A percentile compares a stretch with the other conserved stretches of the same genome.
phyloP scores from a whole-genome alignment of 192 early-diverging fungal species.

The Coemansia sp. region DNA sequence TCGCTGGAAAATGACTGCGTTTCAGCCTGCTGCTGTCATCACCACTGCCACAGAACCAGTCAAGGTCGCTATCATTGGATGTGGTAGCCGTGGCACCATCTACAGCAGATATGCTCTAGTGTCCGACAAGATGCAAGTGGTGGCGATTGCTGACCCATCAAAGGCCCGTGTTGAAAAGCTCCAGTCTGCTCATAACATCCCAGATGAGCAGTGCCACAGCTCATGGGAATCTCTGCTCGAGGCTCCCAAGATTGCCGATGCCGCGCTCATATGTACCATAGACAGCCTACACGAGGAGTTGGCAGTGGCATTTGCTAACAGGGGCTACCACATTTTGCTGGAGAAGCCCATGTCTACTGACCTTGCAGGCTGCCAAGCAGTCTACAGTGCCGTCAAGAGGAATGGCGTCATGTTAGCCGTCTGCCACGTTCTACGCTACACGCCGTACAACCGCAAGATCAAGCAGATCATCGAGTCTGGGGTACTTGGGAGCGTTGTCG shows the following conservation, averaged over 20 bases:
- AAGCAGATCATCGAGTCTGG: slow-evolving; percentile 58
- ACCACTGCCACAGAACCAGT: not conserved
- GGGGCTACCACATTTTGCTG: slow-evolving; percentile 61
- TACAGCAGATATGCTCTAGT: slow-evolving; percentile 17
- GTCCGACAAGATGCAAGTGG: slow-evolving; percentile 38
- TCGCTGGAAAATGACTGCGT: not conserved
- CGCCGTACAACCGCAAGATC: slow-evolving; percentile 56
- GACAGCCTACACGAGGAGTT: slow-evolving; percentile 56
- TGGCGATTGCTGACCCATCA: slow-evolving; percentile 56
- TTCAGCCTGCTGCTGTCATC: not conserved
- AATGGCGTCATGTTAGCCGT: slow-evolving; percentile 49
- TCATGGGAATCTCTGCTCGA: slow-evolving; percentile 26
- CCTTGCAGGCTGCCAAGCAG: slow-evolving; percentile 53
- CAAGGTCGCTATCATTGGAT: slow-evolving; percentile 23
- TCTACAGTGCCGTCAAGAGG: slow-evolving; percentile 47
- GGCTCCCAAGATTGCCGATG: slow-evolving; percentile 52
- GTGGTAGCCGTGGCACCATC: slow-evolving; percentile 13
- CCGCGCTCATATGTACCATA: slow-evolving; percentile 52
- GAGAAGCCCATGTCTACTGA: slow-evolving; percentile 69
- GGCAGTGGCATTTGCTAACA: slow-evolving; percentile 53
- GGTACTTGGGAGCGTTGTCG: slow-evolving; percentile 59
- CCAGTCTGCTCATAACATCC: not conserved
- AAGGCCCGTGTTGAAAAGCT: slow-evolving; percentile 28
- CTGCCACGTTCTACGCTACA: slow-evolving; percentile 63
- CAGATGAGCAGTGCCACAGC: slow-evolving; percentile 1